Evolutionary conservation across 2,329 filamentous ascomycete genomes (phyloP), one percentile per base, ranked within the genome.

Genomic region (Calonectria ilicicola): DNA sequence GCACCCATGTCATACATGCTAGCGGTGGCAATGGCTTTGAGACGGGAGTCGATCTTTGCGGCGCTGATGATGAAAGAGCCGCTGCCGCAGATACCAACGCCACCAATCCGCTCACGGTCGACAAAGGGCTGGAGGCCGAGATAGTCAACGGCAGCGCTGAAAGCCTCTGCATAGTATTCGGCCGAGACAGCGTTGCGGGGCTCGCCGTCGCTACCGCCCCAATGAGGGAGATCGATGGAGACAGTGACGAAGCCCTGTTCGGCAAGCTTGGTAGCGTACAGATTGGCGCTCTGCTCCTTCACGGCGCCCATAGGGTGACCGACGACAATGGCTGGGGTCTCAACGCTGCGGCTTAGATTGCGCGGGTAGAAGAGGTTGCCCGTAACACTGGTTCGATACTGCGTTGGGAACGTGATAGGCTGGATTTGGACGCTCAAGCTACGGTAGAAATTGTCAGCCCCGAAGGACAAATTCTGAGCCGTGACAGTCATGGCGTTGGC

Each of bases 31-130:
- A 76, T 77, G 67, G 71, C 71, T 29, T 66, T 70, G 23, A 82
- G 65, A 8, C 80, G 81, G 0, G 76, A 66, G 72, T 81, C 73
- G 19, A 83, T 80, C 70, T 84, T 83, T 3, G 83, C 82, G 0
- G 83, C 83, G 68, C 81, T 82, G 72, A 84, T 80, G 10, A 81
- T 65, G 47, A 78, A 82, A 6, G 74, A 77, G 29, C 80, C 81
- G 46, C 81, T 82, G 40, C 78, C 81, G 46, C 81, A 82, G 63
- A 82, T 81, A 15, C 81, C 81, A 17, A 82, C 58, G 23, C 49
- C 81, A 27, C 80, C 80, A 53, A 82, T 82, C 7, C 79, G 79
- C 73, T 79, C 76, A 35, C 77, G 77, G 53, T 82, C 75, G 46
- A 82, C 73, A 44, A 76, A 79, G 23, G 67, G 49, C 51, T 76